Evolutionary conservation across 1,284 basidiomycete species (phyloP).

Genomic region (Trichosporon sp.): DNA sequence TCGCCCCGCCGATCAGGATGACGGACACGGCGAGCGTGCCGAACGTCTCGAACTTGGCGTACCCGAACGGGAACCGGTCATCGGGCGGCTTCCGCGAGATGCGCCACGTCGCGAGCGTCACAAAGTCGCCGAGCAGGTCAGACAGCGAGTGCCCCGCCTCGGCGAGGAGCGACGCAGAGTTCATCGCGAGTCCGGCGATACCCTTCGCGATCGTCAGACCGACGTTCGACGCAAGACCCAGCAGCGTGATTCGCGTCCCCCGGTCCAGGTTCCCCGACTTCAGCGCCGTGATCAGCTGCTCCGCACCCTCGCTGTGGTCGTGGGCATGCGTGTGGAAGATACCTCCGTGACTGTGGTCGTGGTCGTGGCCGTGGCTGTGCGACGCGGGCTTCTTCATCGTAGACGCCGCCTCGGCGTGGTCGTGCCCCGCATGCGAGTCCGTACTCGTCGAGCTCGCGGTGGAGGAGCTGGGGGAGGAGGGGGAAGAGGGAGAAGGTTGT

Average conservation of each 20-base stretch:
- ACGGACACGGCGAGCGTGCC: constrained; percentile 80
- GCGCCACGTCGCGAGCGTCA: constrained; percentile 87
- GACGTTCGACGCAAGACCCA: constrained; percentile 78
- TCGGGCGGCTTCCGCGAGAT: constrained; percentile 76
- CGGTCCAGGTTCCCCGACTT: constrained; percentile 67
- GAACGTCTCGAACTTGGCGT: constrained; percentile 90
- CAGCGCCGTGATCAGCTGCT: constrained; percentile 64
- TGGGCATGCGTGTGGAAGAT: constrained; percentile 53
- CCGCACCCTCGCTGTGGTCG: constrained; percentile 62
- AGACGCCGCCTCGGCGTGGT: background rate
- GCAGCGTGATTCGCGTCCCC: constrained; percentile 75
- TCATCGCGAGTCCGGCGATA: constrained; percentile 71
- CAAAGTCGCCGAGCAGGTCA: constrained; percentile 69
- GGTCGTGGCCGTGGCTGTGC: constrained; percentile 46
- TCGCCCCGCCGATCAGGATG: constrained; percentile 74
- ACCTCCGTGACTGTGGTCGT: constrained; percentile 59
- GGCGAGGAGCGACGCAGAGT: constrained; percentile 85
- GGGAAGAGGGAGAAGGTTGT: background rate
- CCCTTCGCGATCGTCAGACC: constrained; percentile 79
- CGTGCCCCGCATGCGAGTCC: background rate
- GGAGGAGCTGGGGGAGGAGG: background rate
- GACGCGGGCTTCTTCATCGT: background rate
- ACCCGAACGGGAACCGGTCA: constrained; percentile 58
- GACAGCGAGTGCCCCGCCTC: constrained; percentile 93
- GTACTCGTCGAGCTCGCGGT: background rate